Evolutionary conservation across 495 filamentous ascomycete genomes (phyloP), one percentile per base, ranked within the genome.

Genomic region (Cenococcum geophilum): DNA sequence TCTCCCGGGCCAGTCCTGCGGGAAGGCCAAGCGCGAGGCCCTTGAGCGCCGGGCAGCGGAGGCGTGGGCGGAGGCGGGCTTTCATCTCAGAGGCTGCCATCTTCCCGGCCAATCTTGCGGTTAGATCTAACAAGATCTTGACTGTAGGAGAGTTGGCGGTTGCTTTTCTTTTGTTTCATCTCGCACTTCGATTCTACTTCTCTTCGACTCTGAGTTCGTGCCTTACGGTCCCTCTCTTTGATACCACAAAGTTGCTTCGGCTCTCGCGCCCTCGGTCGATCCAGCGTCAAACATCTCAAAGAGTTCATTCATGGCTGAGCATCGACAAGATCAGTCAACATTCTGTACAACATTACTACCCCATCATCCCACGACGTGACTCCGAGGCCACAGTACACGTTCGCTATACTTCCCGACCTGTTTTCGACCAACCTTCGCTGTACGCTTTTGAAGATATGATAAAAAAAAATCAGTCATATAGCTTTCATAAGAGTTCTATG

Each of bases 1-100:
- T 37, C 53, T 61, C 37, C 62, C 53, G 5, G 58, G 63, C 27
- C 58, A 61, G 20, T 50, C 49, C 22, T 65, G 65, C 40, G 14
- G 21, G 20, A 68, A 68, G 57, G 58, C n/a, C 2, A 61, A 62
- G 53, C 62, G 61, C 25, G 59, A 49, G 43, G 20, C 34, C 40
- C 4, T 25, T 35, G 52, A 36, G 16, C 36, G 18, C 9, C 52
- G 35, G 1, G 61, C 49, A 20, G 60, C 67, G 18, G 53, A 47
- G 52, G 65, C 48, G 14, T 56, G 48, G 55, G 61, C 61, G 5
- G 55, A 12, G 58, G 50, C 58, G 34, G 45, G 45, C 43, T 6
- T 32, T 32, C 27, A 32, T 32, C 2, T 32, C 27, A 32, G 27
- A 27, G 47, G 43, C 35, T 64, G 65, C 52, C 48, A 34, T 37